A percentile compares a stretch with the other conserved stretches of the same genome.
Evolutionary conservation across 192 early-diverging fungal species (phyloP).

Genomic region (Coemansia sp.): DNA sequence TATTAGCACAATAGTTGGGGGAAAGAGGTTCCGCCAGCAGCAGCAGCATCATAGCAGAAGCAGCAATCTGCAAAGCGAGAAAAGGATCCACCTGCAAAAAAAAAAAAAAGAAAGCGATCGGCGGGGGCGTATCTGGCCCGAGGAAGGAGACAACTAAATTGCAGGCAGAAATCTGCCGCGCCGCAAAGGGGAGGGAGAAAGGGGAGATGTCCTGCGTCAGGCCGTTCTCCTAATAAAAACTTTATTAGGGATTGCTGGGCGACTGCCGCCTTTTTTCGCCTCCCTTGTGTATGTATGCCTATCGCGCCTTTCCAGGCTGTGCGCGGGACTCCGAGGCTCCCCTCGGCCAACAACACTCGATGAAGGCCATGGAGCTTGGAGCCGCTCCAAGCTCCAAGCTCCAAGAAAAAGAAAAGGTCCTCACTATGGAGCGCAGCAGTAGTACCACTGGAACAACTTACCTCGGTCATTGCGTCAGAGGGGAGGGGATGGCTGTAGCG

Average conservation of each 20-base stretch:
- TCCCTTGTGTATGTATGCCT: not conserved
- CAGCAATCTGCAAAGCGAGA: constrained; percentile 2
- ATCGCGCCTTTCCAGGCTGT: not conserved
- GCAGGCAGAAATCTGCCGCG: constrained; percentile 5
- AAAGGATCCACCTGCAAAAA: not conserved
- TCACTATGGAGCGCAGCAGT: not conserved
- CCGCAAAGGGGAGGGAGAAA: constrained; percentile 3
- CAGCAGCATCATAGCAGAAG: not conserved
- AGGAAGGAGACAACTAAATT: not conserved
- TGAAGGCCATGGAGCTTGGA: not conserved
- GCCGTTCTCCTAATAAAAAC: constrained; percentile 8
- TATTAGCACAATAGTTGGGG: constrained; percentile 8
- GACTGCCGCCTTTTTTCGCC: constrained; percentile 3
- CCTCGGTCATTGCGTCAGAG: constrained; percentile 31
- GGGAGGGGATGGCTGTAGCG: constrained; percentile 2
- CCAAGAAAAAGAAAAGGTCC: not conserved
- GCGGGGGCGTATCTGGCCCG: not conserved
- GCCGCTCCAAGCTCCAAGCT: not conserved
- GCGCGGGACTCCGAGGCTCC: constrained; percentile 2
- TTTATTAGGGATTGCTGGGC: constrained; percentile 14
- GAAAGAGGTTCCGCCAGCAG: too few relatives aligned
- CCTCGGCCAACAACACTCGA: not conserved
- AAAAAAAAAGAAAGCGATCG: not conserved
- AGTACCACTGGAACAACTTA: constrained; percentile 20
- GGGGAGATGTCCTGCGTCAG: not conserved